Percentiles rank a stretch among this genome's conserved stretches.
Conservation (phyloP, 768 basidiomycete genomes). For the Boletus coccyginus region DNA sequence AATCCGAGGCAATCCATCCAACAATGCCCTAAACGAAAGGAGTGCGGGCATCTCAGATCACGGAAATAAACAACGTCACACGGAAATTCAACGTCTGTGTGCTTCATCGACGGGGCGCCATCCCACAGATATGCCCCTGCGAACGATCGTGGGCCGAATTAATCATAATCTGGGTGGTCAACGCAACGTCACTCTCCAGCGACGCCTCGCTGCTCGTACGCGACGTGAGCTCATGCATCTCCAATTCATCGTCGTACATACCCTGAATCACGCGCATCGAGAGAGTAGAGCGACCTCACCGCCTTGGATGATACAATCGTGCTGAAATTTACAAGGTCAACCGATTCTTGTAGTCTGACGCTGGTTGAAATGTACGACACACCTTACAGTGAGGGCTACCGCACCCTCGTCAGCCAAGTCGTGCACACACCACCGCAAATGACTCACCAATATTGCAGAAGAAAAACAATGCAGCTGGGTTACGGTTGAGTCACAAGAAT, state of each 20-base stretch:
- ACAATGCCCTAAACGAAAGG: not conserved
- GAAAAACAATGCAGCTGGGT: not conserved
- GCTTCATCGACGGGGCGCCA: not conserved
- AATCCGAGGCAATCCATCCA: too few relatives aligned
- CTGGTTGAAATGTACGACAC: not conserved
- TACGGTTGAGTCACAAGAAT: not conserved
- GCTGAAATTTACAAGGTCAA: conserved; percentile 1
- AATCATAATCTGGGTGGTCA: conserved; percentile 11
- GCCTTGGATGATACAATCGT: conserved; percentile 8
- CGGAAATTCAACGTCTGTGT: not conserved
- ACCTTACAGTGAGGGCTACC: conserved; percentile 14
- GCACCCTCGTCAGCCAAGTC: not conserved
- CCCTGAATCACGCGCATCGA: not conserved
- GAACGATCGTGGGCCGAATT: not conserved
- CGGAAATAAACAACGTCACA: not conserved
- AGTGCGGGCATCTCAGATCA: not conserved
- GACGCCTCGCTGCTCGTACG: not conserved
- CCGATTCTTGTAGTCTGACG: not conserved
- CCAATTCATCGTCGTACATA: not conserved
- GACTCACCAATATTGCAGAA: conserved; percentile 4
- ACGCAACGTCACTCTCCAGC: not conserved
- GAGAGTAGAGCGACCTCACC: conserved; percentile 8
- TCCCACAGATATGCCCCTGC: not conserved
- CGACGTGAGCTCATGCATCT: not conserved
- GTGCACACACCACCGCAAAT: not conserved